Base-by-base conservation (phyloP, 2,329 filamentous ascomycete species). In the Dothidotthia symphoricarpi region DNA sequence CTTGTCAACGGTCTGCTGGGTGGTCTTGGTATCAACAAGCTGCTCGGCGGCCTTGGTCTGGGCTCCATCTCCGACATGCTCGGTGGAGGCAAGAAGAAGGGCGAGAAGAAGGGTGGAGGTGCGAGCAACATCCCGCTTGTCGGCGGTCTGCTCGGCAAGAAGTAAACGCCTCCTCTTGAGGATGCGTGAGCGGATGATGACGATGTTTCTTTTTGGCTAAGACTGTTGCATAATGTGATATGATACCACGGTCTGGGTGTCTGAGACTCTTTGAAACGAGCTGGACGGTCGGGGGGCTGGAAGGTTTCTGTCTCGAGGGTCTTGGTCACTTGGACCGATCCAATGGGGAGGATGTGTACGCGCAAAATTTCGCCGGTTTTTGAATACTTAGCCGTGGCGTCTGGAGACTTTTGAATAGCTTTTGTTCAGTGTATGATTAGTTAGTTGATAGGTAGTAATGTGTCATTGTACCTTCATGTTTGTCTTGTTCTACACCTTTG, bases 1-100 rank as follows among this genome's bases (percentile, higher is more conserved):
- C 67, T 95, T 0, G 79, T 95, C 52, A 86, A 91, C 48, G 82
- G 83, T 32, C 72, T 95, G 3, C 77, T 95, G 1, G 85, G 86
- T 39, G 84, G 85, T 1, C 69, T 93, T 14, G 87, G 87, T 11
- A 75, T 94, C 42, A 81, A 83, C 67, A 86, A 86, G 63, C 71
- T 93, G 14, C 77, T 94, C 12, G 80, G 81, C 6, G 78, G 84
- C 2, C 76, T 95, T 17, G 89, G 89, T 5, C 68, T 83, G 14
- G 75, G 76, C 24, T 72, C 69, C 30, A 45, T 80, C 22, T 63
- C 72, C 6, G 70, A 73, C 28, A 62, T 68, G 29, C 63, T 79
- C 10, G 76, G 76, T 22, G 69, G 89, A 9, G 72, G 73, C 3
- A 73, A 75, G 28, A 71, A 75, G 49, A 75, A 79, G 58, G 70